Base-by-base conservation (phyloP, 768 basidiomycete genomes). In the Cyclocybe cylindracea region DNA sequence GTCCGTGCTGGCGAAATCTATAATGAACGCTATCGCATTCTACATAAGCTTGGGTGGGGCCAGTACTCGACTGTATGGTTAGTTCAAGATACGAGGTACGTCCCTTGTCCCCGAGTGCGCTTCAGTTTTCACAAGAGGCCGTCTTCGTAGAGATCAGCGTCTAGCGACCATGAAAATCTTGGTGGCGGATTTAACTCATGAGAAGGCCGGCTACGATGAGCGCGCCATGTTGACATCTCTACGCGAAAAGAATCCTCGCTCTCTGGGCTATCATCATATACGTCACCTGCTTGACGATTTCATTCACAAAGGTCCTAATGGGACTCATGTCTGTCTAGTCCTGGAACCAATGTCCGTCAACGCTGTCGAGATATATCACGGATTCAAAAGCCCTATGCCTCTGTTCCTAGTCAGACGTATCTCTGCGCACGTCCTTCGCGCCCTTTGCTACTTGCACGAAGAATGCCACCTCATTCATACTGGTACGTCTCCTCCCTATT, bases 311-410 rank as follows among this genome's bases (percentile, higher is more conserved):
- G 89, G 89, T 1, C 87, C 87, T 7, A 87, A 89, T 66, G 90
- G 89, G 24, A 78, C 73, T n/a, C 89, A 92, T 68, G 83, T 89
- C 52, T 91, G 90, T 75, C 86, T 92, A 80, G 86, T 89, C 13
- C 87, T 87, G 59, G 89, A 92, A 66, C 85, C 87, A 11, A 77
- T 91, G 10, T 87, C 89, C 29, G 68, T 80, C n/a, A 68, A 75
- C 39, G 81, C 77, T 6, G 66, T 83, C 39, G 77, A 82, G 54
- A 82, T 79, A 60, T 69, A 80, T 31, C 81, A 82, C 24, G 24
- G 24, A 24, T 24, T 24, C 24, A 24, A 5, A 24, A 24, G 24
- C 24, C 24, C 24, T 24, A 24, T 24, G 24, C 24, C 24, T 2
- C 24, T 24, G 24, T 24, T 24, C 24, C 24, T 24, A 5, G 24